These are phyloP conservation scores for Leccinum variicolor DNA, from an alignment of 768 basidiomycete species.

Conservation along the genomic window DNA sequence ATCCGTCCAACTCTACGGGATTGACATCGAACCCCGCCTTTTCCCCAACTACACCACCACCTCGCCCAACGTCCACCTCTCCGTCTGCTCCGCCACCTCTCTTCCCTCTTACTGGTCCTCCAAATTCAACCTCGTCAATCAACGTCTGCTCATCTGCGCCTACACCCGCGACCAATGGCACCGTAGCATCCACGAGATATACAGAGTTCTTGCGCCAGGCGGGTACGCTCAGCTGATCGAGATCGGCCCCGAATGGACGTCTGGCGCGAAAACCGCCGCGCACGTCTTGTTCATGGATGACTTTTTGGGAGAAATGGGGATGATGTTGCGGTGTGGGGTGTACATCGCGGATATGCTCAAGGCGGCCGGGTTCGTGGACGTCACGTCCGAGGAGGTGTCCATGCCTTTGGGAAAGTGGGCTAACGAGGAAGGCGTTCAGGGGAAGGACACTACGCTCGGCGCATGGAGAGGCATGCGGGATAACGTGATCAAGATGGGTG, in stretches of 20 bases:
- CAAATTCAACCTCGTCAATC: conserved; percentile 31
- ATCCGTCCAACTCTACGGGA: conserved; percentile 19
- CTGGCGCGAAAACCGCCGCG: conserved; percentile 11
- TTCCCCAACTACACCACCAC: conserved; percentile 8
- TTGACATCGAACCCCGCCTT: conserved; percentile 25
- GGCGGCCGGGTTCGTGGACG: conserved; percentile 14
- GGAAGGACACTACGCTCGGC: conserved; percentile 10
- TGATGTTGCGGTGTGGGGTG: conserved; percentile 8
- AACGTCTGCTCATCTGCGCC: conserved; percentile 30
- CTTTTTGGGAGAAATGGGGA: conserved; percentile 5
- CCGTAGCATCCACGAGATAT: conserved; percentile 23
- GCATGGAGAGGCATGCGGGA: conserved; percentile 25
- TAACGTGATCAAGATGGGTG: conserved; percentile 17
- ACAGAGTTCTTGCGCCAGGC: conserved; percentile 31
- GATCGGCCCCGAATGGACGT: conserved; percentile 13
- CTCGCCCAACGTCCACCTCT: conserved; percentile 19
- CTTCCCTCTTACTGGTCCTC: conserved; percentile 30
- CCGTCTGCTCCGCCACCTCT: conserved; percentile 21
- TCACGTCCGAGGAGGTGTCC: conserved; percentile 14
- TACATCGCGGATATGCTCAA: conserved; percentile 21
- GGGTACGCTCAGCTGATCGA: conserved; percentile 35
- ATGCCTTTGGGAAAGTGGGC: conserved; percentile 26
- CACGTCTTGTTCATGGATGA: conserved; percentile 10
- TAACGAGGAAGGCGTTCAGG: conserved; percentile 20
- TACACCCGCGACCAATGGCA: conserved; percentile 30